Evolutionary conservation across 805 yeast species (phyloP).

Genomic region (Metschnikowia similis): DNA sequence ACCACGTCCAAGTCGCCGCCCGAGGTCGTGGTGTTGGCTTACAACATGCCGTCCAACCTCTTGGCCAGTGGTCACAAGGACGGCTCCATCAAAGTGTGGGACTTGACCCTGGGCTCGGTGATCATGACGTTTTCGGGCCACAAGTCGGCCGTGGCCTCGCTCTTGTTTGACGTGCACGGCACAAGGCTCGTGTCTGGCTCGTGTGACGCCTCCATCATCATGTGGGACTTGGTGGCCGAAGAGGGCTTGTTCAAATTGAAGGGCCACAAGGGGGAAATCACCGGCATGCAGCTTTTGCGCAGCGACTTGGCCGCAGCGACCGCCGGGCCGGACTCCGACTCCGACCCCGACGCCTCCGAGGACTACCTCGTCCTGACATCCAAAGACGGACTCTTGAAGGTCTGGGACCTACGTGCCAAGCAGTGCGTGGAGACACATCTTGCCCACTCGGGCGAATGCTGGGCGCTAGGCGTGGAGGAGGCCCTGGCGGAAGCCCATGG

Average conservation of each 20-base stretch:
- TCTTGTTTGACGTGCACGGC: constrained; percentile 75
- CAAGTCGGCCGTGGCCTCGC: constrained; percentile 64
- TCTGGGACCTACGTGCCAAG: constrained; percentile 89
- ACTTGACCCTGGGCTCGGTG: constrained; percentile 71
- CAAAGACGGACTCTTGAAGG: constrained; percentile 85
- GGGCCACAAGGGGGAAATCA: constrained; percentile 86
- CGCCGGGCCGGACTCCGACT: constrained; percentile 1
- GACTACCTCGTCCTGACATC: constrained; percentile 74
- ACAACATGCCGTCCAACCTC: constrained; percentile 58
- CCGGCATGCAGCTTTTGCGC: constrained; percentile 58
- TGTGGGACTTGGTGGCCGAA: constrained; percentile 96
- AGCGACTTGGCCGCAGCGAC: constrained; percentile 7
- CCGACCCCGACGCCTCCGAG: constrained; percentile 47
- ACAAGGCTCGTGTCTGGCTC: constrained; percentile 86
- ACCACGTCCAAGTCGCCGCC: constrained; percentile 59
- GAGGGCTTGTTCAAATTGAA: constrained; percentile 80
- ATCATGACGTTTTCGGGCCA: constrained; percentile 89
- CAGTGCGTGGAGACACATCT: constrained; percentile 93
- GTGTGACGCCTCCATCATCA: constrained; percentile 72
- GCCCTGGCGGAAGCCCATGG: background rate
- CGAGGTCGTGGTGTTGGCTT: constrained; percentile 57
- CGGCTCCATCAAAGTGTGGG: constrained; percentile 91
- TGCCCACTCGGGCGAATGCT: constrained; percentile 91
- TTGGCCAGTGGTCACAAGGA: constrained; percentile 88
- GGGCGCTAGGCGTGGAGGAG: constrained; percentile 58